Evolutionary conservation across 108 stramenopile genomes (phyloP), one percentile per base, ranked within the genome.

Genomic region (Skeletonema menzelii): DNA sequence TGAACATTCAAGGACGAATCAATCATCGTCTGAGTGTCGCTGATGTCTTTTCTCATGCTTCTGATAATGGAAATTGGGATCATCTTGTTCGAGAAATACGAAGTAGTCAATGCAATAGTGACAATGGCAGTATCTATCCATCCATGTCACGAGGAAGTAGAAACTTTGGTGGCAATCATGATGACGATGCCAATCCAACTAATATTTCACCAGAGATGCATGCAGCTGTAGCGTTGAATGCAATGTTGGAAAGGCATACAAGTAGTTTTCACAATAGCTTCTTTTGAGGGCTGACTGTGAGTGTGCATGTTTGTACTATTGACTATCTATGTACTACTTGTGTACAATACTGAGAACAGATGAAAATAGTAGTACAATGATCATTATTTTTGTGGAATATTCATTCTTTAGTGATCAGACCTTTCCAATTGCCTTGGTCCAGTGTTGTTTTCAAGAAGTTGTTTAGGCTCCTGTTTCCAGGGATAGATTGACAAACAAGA

Each of bases 151-250:
- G 22, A 53, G 14, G 15, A 17, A 7, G 49, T 53, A 20, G 22
- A 53, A 22, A 53, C 8, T 20, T 53, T 53, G 49, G 49, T 47
- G 46, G 0, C 17, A 19, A 0, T n/a, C 14, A 0, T 8, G 49
- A 53, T 4, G 22, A 53, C 4, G 49, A n/a, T 53, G 8, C 10
- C 1, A 22, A 53, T 53, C 0, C 40, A n/a, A n/a, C n/a, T 15
- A 53, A 2, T 35, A 53, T 72, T 15, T 62, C 71, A 15, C 49
- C 71, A 28, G 61, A 72, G 44, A 72, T 72, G 26, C 71, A 72
- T 72, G 71, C 71, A 3, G 59, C 71, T 35, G 62, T 72, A 11
- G 71, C 71, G 28, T 63, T 72, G 62, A 72, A 60, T 63, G 62
- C 61, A 34, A 72, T 72, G 71, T 56, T 72, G 61, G 71, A 72